Percentiles rank a stretch among this genome's conserved stretches.
phyloP scores from a whole-genome alignment of 164 flowering plant genomes.

The Akebia trifoliata region DNA sequence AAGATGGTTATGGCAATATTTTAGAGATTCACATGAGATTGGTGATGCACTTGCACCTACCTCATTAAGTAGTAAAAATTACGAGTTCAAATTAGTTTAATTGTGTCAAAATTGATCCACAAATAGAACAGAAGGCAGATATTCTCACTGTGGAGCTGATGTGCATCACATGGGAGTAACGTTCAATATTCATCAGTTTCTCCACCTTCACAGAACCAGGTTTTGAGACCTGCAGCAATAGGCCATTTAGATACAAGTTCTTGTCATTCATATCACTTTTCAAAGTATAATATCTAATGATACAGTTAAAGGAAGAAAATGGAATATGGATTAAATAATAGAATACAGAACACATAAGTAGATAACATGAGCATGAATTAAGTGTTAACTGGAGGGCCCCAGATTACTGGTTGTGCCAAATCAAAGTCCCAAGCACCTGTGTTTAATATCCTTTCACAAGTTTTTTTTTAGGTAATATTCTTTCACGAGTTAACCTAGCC shows the following conservation, averaged over 20 bases:
- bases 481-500: too few species aligned
- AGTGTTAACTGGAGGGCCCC: not conserved
- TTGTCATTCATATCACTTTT: not conserved
- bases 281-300: not conserved
- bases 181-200: slow-evolving; percentile 85
- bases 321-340: too few species aligned
- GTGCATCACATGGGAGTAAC: slow-evolving; percentile 98
- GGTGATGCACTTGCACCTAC: not conserved
- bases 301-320: not conserved
- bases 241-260: not conserved
- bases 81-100: not conserved
- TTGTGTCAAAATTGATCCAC: not conserved
- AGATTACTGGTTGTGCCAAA: not conserved
- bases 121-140: not conserved
- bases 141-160: slow-evolving; percentile 86
- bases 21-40: not conserved
- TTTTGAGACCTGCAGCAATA: slow-evolving; percentile 61
- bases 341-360: too few species aligned
- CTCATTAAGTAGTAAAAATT: too few species aligned
- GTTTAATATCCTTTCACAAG: not conserved
- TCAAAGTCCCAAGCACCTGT: not conserved
- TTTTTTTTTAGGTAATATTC: not conserved
- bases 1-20: not conserved
- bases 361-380: not conserved
- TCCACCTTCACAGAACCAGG: slow-evolving; percentile 93